These are phyloP conservation scores for Eremothecium coryli DNA, from an alignment of 1,139 yeast genomes.

Conservation along the genomic window DNA sequence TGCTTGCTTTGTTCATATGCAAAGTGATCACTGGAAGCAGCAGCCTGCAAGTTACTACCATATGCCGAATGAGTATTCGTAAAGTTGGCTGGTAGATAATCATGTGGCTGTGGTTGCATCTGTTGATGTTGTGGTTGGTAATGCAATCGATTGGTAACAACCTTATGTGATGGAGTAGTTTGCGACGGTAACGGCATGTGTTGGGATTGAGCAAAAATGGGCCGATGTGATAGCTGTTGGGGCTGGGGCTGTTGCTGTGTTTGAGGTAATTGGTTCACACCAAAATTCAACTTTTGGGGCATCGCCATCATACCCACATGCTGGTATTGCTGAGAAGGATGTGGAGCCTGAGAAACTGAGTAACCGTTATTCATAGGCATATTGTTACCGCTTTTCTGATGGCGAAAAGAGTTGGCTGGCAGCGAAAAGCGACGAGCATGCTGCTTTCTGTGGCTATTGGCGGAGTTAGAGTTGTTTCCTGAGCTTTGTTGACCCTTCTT, in stretches of 20 bases:
- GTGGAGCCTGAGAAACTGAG: conserved; percentile 12
- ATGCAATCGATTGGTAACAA: conserved; percentile 2
- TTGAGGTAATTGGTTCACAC: conserved; percentile 5
- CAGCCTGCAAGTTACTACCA: conserved; percentile 12
- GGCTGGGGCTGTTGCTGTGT: conserved; percentile 9
- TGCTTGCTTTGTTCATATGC: no score
- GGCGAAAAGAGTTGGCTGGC: conserved; percentile 22
- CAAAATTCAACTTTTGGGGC: conserved; percentile 10
- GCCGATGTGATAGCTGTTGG: conserved; percentile 11
- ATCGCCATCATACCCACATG: conserved; percentile 8
- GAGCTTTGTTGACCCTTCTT: conserved; percentile 9
- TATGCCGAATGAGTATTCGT: conserved; percentile 3
- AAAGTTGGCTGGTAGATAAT: not conserved
- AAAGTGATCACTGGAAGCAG: conserved; percentile 4
- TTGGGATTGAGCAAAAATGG: not conserved
- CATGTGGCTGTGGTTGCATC: conserved; percentile 1
- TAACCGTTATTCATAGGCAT: conserved; percentile 18
- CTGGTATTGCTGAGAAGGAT: conserved; percentile 12
- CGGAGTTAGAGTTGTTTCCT: conserved; percentile 6
- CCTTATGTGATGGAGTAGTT: not conserved
- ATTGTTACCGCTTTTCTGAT: conserved; percentile 27
- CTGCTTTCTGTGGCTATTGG: conserved; percentile 14
- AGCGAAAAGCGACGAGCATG: conserved; percentile 29
- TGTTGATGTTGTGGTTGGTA: conserved; percentile 6
- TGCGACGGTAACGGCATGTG: not conserved